Evolutionary conservation across 2,329 filamentous ascomycete species (phyloP).

Genomic region (Xylaria sp.): DNA sequence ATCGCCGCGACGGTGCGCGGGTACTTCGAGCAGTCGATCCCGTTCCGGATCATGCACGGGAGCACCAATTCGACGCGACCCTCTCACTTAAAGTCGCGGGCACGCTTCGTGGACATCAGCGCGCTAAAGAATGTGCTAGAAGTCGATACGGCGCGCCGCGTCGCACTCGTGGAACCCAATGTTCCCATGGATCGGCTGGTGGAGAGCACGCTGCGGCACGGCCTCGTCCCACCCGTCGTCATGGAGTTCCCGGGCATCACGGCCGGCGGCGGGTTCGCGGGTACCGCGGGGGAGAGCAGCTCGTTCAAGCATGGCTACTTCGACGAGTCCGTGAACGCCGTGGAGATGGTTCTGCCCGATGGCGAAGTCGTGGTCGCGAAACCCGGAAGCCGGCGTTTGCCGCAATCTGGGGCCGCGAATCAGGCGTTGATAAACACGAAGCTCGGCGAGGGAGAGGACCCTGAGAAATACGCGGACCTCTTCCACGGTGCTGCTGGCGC

Average conservation of each 20-base stretch:
- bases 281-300: conserved; percentile 76
- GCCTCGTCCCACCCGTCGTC: conserved; percentile 75
- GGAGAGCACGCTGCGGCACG: conserved; percentile 70
- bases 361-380: conserved; percentile 69
- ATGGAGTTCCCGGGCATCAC: conserved; percentile 84
- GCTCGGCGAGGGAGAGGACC: conserved; percentile 30
- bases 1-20: conserved; percentile 60
- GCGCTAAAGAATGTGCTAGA: conserved; percentile 70
- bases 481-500: conserved; percentile 74
- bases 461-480: conserved; percentile 58
- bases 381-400: conserved; percentile 26
- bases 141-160: conserved; percentile 64
- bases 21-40: conserved; percentile 60
- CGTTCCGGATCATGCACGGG: conserved; percentile 81
- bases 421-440: conserved; percentile 21
- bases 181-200: conserved; percentile 79
- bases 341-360: conserved; percentile 76
- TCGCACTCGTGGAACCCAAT: conserved; percentile 78
- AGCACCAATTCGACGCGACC: conserved; percentile 79
- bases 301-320: conserved; percentile 78
- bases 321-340: conserved; percentile 68
- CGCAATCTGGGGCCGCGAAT: background rate
- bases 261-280: conserved; percentile 75
- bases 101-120: conserved; percentile 71
- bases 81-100: conserved; percentile 53